Evolutionary conservation across 2,329 filamentous ascomycete genomes (phyloP), one percentile per base, ranked within the genome.

Genomic region (Sporothrix brunneoviolacea): DNA sequence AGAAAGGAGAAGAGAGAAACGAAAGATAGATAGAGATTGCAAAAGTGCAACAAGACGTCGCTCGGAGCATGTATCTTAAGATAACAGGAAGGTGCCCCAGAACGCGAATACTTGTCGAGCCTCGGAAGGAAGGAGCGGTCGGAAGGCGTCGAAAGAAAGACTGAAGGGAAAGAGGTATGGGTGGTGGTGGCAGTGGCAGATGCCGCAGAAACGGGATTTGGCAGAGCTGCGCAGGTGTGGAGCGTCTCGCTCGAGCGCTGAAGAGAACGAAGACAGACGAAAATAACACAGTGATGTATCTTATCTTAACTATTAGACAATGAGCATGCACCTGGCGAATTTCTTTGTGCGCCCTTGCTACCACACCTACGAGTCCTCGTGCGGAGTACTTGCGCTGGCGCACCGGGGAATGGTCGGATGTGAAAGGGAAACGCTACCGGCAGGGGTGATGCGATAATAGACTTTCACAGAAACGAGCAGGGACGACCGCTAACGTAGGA

Each of bases 91-190:
- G 45, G 45, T 35, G 45, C 45, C 24, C 27, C 36, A n/a, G 27
- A 16, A 48, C 32, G 45, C 35, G n/a, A 30, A 35, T 15, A 16
- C 19, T 28, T 15, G 12, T 18, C 33, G 21, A 19, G 43, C 24
- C 32, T 41, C 36, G 19, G 37, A 41, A 37, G 45, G 45, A 48
- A 48, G 28, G 44, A 47, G 44, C 35, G 44, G 22, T 16, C 33
- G 16, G 35, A 21, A 19, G 36, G 22, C 33, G 21, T 36, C 42
- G 22, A 36, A 36, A 13, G 15, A 16, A 27, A 21, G 15, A 27
- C 41, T 22, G 28, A 15, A 44, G 28, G 18, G 41, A 24, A 44
- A 35, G 41, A 22, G 41, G n/a, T n/a, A n/a, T n/a, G n/a, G n/a
- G n/a, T n/a, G n/a, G n/a, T n/a, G n/a, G n/a, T n/a, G n/a, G n/a